Evolutionary conservation across 2,329 filamentous ascomycete species (phyloP).

Genomic region (Claviceps sp.): DNA sequence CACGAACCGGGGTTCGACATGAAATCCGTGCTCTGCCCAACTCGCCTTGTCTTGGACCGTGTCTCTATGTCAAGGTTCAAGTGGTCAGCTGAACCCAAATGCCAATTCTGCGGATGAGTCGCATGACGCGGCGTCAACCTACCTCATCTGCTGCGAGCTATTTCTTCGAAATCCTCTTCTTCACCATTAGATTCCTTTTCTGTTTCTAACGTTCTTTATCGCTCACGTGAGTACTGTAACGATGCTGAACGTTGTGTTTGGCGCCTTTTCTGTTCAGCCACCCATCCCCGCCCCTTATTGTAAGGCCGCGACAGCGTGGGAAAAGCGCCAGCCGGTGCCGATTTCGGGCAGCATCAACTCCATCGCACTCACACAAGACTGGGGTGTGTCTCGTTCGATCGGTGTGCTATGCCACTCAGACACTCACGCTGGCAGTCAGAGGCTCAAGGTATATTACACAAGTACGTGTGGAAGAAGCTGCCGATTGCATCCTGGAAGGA

Average conservation of each 20-base stretch:
- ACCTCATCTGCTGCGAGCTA: not conserved
- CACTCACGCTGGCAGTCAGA: not conserved
- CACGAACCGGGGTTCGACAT: conserved; percentile 1
- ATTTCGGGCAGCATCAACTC: not conserved
- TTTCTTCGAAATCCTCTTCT: not conserved
- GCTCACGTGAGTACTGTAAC: not conserved
- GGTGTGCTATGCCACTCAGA: not conserved
- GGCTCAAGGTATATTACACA: not conserved
- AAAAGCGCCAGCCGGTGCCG: not conserved
- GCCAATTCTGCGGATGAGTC: not conserved
- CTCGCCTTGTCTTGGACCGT: conserved; percentile 3
- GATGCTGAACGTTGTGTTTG: not conserved
- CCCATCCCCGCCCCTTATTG: not conserved
- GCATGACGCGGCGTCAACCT: not conserved
- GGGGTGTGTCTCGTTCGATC: not conserved
- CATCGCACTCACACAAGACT: not conserved
- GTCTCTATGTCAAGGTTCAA: conserved; percentile 1
- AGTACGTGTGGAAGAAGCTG: not conserved
- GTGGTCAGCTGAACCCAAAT: conserved; percentile 1
- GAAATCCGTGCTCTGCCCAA: not conserved
- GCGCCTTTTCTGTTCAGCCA: not conserved
- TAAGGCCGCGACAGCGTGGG: not conserved
- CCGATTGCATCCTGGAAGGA: not conserved
- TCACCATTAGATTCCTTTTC: not conserved
- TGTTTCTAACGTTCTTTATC: not conserved